phyloP scores from a whole-genome alignment of 129 eudicot genomes.

The Flaveria robusta region DNA sequence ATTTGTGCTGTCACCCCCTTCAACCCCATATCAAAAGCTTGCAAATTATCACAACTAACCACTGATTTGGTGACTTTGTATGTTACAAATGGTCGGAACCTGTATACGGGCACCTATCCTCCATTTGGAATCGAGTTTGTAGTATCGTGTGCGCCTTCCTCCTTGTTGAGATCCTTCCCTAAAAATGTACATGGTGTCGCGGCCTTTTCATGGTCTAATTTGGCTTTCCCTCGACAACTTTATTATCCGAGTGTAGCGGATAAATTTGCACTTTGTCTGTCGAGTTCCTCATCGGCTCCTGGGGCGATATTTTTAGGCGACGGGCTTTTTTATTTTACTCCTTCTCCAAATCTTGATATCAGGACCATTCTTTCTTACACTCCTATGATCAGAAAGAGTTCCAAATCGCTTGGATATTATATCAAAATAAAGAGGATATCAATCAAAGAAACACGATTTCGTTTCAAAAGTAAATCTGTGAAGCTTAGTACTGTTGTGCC shows the following conservation, averaged over 20 bases:
- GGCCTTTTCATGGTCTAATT: slow-evolving; percentile 36
- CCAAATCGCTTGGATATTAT: neutral
- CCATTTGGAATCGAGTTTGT: neutral
- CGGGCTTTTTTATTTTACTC: slow-evolving; percentile 34
- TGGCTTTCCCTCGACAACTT: slow-evolving; percentile 37
- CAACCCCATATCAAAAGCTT: slow-evolving; percentile 40
- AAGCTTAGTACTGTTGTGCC: slow-evolving; percentile 33
- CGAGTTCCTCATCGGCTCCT: slow-evolving; percentile 16
- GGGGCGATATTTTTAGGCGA: slow-evolving; percentile 53
- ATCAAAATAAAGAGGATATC: neutral
- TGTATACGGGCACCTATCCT: neutral
- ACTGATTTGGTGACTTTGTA: neutral
- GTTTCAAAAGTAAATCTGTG: neutral
- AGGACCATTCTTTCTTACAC: slow-evolving; percentile 25
- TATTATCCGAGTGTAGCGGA: neutral
- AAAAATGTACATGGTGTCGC: slow-evolving; percentile 37
- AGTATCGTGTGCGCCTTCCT: slow-evolving; percentile 47
- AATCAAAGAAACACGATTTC: neutral
- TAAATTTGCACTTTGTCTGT: slow-evolving; percentile 48
- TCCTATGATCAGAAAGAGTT: slow-evolving; percentile 3
- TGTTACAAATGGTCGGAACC: slow-evolving; percentile 36
- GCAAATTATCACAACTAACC: slow-evolving; percentile 38
- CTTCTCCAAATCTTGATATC: slow-evolving; percentile 33
- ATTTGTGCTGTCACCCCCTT: slow-evolving; percentile 35
- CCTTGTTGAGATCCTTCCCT: slow-evolving; percentile 37